Evolutionary conservation across 129 eudicot species (phyloP).

Genomic region (Saussurea involucrata): DNA sequence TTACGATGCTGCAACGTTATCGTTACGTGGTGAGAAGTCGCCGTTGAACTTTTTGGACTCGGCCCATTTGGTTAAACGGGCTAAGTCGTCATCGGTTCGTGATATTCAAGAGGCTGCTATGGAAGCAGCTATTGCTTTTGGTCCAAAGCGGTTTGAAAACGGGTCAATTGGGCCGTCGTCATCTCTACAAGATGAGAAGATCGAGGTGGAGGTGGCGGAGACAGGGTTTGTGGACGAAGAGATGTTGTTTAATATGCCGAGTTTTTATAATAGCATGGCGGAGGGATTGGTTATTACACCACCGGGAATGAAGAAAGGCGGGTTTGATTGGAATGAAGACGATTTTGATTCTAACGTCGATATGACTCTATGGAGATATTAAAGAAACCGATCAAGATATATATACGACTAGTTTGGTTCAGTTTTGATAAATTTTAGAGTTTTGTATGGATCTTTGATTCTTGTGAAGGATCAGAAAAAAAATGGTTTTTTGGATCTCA

Average conservation of each 20-base stretch:
- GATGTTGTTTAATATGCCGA: conserved; percentile 36
- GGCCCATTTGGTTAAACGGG: conserved; percentile 13
- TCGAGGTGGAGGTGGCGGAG: background rate
- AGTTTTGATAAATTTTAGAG: background rate
- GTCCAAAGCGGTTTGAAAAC: background rate
- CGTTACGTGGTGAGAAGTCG: conserved; percentile 32
- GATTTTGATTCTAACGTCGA: conserved; percentile 20
- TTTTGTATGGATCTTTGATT: background rate
- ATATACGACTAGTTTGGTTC: background rate
- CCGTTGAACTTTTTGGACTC: conserved; percentile 33
- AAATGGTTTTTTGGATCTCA: background rate
- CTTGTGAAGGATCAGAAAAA: background rate
- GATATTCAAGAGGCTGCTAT: conserved; percentile 33
- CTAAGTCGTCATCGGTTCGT: conserved; percentile 25
- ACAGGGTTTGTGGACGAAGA: conserved; percentile 30
- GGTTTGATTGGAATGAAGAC: conserved; percentile 35
- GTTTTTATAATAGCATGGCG: conserved; percentile 33
- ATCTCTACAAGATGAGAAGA: background rate
- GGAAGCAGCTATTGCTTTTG: conserved; percentile 20
- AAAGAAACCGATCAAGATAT: background rate
- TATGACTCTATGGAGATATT: conserved; percentile 24
- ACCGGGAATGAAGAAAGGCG: conserved; percentile 31
- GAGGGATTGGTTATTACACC: conserved; percentile 44
- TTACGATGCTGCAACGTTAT: conserved; percentile 35
- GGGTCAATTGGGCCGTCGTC: background rate